These are phyloP conservation scores for Xylaria hypoxylon DNA, from an alignment of 2,329 filamentous ascomycete species.

Conservation along the genomic window DNA sequence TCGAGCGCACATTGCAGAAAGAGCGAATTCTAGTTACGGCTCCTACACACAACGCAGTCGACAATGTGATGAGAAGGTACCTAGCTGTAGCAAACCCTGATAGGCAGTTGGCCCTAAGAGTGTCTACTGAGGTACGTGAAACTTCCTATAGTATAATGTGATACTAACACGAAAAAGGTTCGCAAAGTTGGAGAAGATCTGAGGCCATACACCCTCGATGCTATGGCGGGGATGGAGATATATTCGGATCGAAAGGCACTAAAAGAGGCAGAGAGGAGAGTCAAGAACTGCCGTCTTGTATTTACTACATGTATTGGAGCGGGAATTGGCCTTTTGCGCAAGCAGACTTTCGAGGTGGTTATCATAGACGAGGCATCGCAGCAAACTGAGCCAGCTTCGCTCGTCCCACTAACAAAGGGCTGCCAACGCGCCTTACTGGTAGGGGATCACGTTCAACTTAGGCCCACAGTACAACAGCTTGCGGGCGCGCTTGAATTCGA, in stretches of 20 bases:
- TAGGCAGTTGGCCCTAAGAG: conserved; percentile 16
- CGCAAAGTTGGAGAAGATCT: conserved; percentile 18
- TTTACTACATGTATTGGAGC: conserved; percentile 28
- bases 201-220: conserved; percentile 27
- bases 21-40: conserved; percentile 27
- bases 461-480: conserved; percentile 27
- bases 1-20: conserved; percentile 8
- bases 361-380: conserved; percentile 32
- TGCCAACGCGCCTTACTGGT: conserved; percentile 27
- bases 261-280: conserved; percentile 23
- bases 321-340: conserved; percentile 22
- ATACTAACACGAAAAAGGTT: conserved; percentile 4
- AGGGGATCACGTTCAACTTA: conserved; percentile 28
- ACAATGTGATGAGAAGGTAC: conserved; percentile 30
- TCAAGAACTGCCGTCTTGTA: conserved; percentile 20
- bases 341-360: conserved; percentile 28
- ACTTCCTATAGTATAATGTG: neutral
- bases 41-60: conserved; percentile 31
- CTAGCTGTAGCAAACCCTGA: neutral
- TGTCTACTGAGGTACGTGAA: conserved; percentile 24
- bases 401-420: conserved; percentile 29
- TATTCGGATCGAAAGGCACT: conserved; percentile 15
- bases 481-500: conserved; percentile 23
- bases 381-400: conserved; percentile 29
- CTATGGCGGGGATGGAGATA: conserved; percentile 26